A percentile compares a stretch with the other conserved stretches of the same genome.
Conservation (phyloP, 1,139 yeast species). For the Protomyces lactucae-debilis region DNA sequence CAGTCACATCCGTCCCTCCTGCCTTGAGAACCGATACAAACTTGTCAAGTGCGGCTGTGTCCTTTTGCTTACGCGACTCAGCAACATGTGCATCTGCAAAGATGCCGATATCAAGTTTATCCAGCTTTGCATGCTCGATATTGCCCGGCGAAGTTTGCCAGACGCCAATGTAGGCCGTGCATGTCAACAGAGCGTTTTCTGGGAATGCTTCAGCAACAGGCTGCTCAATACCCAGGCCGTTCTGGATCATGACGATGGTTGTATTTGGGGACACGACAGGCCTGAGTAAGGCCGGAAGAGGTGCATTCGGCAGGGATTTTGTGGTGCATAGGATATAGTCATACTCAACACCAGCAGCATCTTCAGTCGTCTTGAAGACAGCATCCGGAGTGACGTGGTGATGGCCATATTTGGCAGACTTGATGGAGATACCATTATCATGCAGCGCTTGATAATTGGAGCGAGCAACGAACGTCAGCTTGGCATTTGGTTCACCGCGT, state of each 20-base stretch:
- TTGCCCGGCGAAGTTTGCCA: constrained; percentile 50
- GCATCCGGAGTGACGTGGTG: constrained; percentile 1
- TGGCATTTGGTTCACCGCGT: background rate
- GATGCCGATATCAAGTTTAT: constrained; percentile 51
- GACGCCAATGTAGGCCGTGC: constrained; percentile 65
- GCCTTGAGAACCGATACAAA: constrained; percentile 9
- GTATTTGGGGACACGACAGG: constrained; percentile 52
- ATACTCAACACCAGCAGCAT: constrained; percentile 43
- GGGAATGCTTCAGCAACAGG: constrained; percentile 58
- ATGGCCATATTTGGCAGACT: constrained; percentile 59
- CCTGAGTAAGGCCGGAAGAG: constrained; percentile 50
- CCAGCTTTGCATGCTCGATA: constrained; percentile 50
- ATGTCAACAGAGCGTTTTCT: constrained; percentile 53
- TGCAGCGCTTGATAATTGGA: constrained; percentile 56
- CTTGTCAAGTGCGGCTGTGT: constrained; percentile 12
- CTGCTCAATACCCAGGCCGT: constrained; percentile 66
- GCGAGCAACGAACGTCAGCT: constrained; percentile 55
- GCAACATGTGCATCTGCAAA: background rate
- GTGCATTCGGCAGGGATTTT: constrained; percentile 65
- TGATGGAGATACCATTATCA: constrained; percentile 54
- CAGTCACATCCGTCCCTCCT: constrained; percentile 9
- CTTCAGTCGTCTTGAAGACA: constrained; percentile 2
- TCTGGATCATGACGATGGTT: constrained; percentile 60
- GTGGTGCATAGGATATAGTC: constrained; percentile 64
- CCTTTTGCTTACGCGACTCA: background rate